These are phyloP conservation scores for Arthrinium puccinioides DNA, from an alignment of 2,329 filamentous ascomycete genomes.

Conservation along the genomic window DNA sequence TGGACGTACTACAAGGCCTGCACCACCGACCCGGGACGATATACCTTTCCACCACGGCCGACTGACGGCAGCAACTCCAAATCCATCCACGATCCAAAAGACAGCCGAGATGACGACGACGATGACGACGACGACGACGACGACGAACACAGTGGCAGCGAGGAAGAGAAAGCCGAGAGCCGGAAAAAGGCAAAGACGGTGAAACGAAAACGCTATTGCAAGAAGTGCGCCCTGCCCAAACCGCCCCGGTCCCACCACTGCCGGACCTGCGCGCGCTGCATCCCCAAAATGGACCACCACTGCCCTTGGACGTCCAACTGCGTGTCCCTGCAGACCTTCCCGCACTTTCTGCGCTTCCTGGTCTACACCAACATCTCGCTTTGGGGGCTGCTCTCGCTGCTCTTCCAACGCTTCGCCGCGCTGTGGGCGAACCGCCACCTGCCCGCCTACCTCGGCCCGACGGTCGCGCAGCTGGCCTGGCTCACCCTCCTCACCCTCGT, in stretches of 20 bases:
- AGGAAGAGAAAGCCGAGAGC: not conserved
- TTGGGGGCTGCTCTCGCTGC: slow-evolving; percentile 51
- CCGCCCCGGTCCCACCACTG: slow-evolving; percentile 78
- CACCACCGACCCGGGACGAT: slow-evolving; percentile 50
- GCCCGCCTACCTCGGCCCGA: slow-evolving; percentile 69
- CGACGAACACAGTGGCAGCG: slow-evolving; percentile 3
- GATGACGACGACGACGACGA: slow-evolving; percentile 15
- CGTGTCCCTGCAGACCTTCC: slow-evolving; percentile 74
- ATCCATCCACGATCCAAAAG: slow-evolving; percentile 3
- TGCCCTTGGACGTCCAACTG: slow-evolving; percentile 83
- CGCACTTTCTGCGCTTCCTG: slow-evolving; percentile 76
- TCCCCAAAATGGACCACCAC: slow-evolving; percentile 81
- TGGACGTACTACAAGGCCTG: slow-evolving; percentile 60
- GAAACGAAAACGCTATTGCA: slow-evolving; percentile 65
- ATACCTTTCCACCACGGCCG: slow-evolving; percentile 29
- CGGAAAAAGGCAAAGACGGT: not conserved
- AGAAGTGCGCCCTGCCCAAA: slow-evolving; percentile 67
- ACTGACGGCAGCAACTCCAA: slow-evolving; percentile 3
- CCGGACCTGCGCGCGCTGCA: slow-evolving; percentile 64
- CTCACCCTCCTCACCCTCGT: slow-evolving; percentile 54
- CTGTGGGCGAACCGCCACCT: slow-evolving; percentile 61
- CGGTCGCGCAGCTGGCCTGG: slow-evolving; percentile 47
- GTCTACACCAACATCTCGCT: slow-evolving; percentile 60
- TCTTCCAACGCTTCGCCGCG: slow-evolving; percentile 49
- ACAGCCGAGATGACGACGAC: slow-evolving; percentile 11